Conservation (phyloP, 768 basidiomycete genomes). For the Leccinellum rugosiceps region DNA sequence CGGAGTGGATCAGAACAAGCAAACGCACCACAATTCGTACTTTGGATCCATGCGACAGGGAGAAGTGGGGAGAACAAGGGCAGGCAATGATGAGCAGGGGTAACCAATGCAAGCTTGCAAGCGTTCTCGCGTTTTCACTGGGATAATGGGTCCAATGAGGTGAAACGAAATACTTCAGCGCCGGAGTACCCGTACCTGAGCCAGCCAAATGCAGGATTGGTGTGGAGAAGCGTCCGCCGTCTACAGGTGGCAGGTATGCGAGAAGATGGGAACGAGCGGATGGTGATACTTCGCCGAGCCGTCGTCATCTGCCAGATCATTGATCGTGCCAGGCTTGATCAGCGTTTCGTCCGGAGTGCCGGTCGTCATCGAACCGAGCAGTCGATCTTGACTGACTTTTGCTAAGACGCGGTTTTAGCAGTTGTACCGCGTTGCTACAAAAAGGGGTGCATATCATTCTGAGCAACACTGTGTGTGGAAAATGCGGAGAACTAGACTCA, state of each 20-base stretch:
- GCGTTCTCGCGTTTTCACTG: no score
- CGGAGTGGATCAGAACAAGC: no score
- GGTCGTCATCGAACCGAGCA: conserved; percentile 21
- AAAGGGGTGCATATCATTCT: neutral
- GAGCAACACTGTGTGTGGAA: neutral
- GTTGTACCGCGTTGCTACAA: conserved; percentile 27
- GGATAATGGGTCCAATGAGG: no score
- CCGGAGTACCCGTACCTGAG: conserved; percentile 19
- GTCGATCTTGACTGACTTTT: conserved; percentile 20
- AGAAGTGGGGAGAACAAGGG: no score
- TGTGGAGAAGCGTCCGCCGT: conserved; percentile 17
- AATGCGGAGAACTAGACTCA: neutral
- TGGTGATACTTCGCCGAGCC: conserved; percentile 26
- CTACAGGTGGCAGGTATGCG: conserved; percentile 29
- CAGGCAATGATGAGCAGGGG: no score
- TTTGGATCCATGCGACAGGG: no score
- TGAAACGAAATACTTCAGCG: neutral
- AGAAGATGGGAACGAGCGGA: conserved; percentile 28
- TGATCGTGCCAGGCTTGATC: conserved; percentile 9
- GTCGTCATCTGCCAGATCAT: conserved; percentile 15
- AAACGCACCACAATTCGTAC: no score
- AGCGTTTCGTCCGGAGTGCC: conserved; percentile 22
- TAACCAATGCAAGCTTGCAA: no score
- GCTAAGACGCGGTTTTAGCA: conserved; percentile 25
- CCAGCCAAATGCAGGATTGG: conserved; percentile 30